A percentile compares a stretch with the other conserved stretches of the same genome.
Evolutionary conservation across 2,329 filamentous ascomycete species (phyloP).

Genomic region (Truncatella angustata): DNA sequence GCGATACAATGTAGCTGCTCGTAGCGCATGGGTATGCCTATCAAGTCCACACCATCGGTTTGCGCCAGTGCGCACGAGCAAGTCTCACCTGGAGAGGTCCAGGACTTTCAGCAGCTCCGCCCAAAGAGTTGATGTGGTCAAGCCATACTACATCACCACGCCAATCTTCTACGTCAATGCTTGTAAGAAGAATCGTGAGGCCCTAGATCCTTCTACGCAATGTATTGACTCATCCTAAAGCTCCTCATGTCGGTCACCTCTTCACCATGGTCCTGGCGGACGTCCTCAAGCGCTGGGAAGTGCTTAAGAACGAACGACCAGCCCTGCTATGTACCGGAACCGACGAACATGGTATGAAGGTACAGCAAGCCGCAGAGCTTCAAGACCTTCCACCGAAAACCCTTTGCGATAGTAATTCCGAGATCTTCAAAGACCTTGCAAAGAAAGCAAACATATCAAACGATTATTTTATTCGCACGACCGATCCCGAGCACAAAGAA

Average conservation of each 20-base stretch:
- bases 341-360: constrained; percentile 97
- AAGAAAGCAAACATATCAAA: constrained; percentile 66
- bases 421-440: constrained; percentile 76
- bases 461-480: constrained; percentile 91
- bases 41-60: constrained; percentile 20
- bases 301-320: constrained; percentile 62
- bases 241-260: constrained; percentile 91
- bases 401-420: constrained; percentile 85
- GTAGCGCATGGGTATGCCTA: constrained; percentile 24
- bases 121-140: constrained; percentile 35
- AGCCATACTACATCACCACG: constrained; percentile 93
- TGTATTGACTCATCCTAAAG: constrained; percentile 39
- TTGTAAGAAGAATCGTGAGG: constrained; percentile 45
- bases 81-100: background rate
- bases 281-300: constrained; percentile 88
- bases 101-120: constrained; percentile 15
- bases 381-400: constrained; percentile 70
- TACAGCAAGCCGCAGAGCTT: constrained; percentile 79
- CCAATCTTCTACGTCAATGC: constrained; percentile 99
- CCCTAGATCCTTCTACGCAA: background rate
- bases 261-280: constrained; percentile 92
- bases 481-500: constrained; percentile 75
- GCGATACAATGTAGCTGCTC: constrained; percentile 8
- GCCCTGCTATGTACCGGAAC: constrained; percentile 86
- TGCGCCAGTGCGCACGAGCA: constrained; percentile 20